Evolutionary conservation across 1,284 basidiomycete species (phyloP), one percentile per base, ranked within the genome.

Genomic region (Melampsora americana): DNA sequence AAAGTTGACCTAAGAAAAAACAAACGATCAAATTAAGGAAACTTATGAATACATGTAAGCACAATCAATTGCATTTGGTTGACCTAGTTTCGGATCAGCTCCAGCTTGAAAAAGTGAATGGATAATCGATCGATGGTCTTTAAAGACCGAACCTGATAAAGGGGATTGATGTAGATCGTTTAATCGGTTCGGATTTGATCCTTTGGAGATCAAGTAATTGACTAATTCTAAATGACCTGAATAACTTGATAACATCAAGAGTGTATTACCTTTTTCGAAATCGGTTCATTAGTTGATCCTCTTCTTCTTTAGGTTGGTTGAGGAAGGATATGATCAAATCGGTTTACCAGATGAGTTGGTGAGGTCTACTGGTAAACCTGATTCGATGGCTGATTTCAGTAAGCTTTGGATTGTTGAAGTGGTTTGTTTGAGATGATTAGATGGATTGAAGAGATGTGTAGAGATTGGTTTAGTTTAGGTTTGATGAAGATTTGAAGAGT

Each of bases 231-330:
- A 81, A 79, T 92, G 90, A 0, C 91, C 91, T 59, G 89, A 88
- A 82, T 93, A 93, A 2, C 90, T 86, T 1, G 90, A 89, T 56
- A 93, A 87, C 91, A 93, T 93, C 77, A 93, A 85, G 6, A 92
- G 84, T 35, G 79, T 80, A 61, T 82, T 80, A 20, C 80, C 81
- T 30, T 80, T 77, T 72, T 66, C 26, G 26, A 7, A 23, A n/a
- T 35, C 35, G 9, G 3, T 35, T 35, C 5, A 35, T 4, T 35
- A 9, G 9, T 35, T 35, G 2, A 89, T 90, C 9, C 9, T 35
- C 35, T 81, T 92, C 91, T 23, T 90, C 90, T 87, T 89, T 86
- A 65, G 86, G 84, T 23, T 44, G 1, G 23, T 23, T 12, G 39
- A 35, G 35, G 9, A 2, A 18, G 18, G 1, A 9, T 5, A 23